These are phyloP conservation scores for Pseudozyma hubeiensis DNA, from an alignment of 1,284 basidiomycete genomes.

Conservation along the genomic window DNA sequence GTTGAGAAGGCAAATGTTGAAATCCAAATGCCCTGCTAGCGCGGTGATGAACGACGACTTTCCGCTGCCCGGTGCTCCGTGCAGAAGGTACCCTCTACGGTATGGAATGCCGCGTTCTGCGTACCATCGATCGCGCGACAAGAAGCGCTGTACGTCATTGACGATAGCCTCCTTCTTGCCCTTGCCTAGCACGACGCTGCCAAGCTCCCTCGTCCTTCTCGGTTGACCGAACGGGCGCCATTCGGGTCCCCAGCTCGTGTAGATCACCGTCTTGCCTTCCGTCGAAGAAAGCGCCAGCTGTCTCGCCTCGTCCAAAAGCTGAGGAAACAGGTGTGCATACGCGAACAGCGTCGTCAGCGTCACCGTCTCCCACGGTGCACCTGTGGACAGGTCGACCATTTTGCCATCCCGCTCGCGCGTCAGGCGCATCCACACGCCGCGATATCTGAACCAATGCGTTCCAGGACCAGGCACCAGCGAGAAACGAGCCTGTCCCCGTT, in stretches of 20 bases:
- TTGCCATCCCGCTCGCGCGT: slow-evolving; percentile 83
- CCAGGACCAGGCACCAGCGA: slow-evolving; percentile 95
- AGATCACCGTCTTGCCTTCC: slow-evolving; percentile 94
- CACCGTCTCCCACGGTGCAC: slow-evolving; percentile 96
- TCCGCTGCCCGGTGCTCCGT: slow-evolving; percentile 96
- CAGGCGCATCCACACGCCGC: slow-evolving; percentile 88
- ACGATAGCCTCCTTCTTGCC: slow-evolving; percentile 84
- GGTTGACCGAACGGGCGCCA: slow-evolving; percentile 97
- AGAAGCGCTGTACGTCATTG: slow-evolving; percentile 83
- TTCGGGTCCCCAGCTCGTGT: slow-evolving; percentile 95
- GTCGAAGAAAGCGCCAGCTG: slow-evolving; percentile 85
- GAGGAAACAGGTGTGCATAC: slow-evolving; percentile 83
- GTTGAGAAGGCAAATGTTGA: slow-evolving; percentile 96
- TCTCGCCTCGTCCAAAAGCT: slow-evolving; percentile 86
- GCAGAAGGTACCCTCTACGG: slow-evolving; percentile 90
- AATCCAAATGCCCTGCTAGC: slow-evolving; percentile 84
- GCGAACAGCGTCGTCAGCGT: slow-evolving; percentile 91
- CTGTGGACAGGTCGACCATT: slow-evolving; percentile 89
- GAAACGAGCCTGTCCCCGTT: slow-evolving; percentile 73
- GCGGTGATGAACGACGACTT: slow-evolving; percentile 99
- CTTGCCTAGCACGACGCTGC: slow-evolving; percentile 88
- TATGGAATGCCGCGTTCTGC: slow-evolving; percentile 98
- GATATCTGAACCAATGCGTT: slow-evolving; percentile 90
- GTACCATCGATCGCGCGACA: slow-evolving; percentile 90
- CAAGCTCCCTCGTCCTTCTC: slow-evolving; percentile 83